A percentile compares a stretch with the other conserved stretches of the same genome.
Evolutionary conservation across 2,329 filamentous ascomycete genomes (phyloP).

Genomic region (Colletotrichum neosansevieriae): DNA sequence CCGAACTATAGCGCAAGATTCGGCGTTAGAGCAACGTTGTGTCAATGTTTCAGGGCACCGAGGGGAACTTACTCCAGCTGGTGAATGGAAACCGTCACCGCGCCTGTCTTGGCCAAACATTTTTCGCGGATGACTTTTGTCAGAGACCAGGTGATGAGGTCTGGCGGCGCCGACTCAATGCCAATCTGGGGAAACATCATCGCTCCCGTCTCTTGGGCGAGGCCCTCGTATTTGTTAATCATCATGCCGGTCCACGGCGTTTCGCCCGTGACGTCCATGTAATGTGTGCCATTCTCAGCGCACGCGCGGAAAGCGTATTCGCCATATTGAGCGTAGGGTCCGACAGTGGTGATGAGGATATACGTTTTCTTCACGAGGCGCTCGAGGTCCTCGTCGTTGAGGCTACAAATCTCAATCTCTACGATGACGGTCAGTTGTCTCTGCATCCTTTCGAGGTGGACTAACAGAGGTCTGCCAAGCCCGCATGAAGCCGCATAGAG

Average conservation of each 20-base stretch:
- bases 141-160: constrained; percentile 68
- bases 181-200: constrained; percentile 72
- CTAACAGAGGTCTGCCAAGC: constrained; percentile 5
- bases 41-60: constrained; percentile 9
- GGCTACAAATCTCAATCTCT: constrained; percentile 66
- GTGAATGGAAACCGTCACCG: constrained; percentile 66
- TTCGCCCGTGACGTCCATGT: constrained; percentile 74
- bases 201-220: constrained; percentile 66
- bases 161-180: constrained; percentile 72
- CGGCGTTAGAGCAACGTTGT: constrained; percentile 24
- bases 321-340: constrained; percentile 68
- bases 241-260: constrained; percentile 68
- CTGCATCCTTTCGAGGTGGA: background rate
- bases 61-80: constrained; percentile 51
- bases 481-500: constrained; percentile 21
- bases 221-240: constrained; percentile 68
- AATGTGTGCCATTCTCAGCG: constrained; percentile 72
- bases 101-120: constrained; percentile 61
- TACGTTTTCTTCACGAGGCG: constrained; percentile 67
- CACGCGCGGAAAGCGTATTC: constrained; percentile 72
- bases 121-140: constrained; percentile 63
- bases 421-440: constrained; percentile 24
- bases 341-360: constrained; percentile 69
- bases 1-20: constrained; percentile 50
- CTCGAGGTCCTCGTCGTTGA: constrained; percentile 59